Base-by-base conservation (phyloP, 176 grass and related monocot species). In the Carex scoparia region DNA sequence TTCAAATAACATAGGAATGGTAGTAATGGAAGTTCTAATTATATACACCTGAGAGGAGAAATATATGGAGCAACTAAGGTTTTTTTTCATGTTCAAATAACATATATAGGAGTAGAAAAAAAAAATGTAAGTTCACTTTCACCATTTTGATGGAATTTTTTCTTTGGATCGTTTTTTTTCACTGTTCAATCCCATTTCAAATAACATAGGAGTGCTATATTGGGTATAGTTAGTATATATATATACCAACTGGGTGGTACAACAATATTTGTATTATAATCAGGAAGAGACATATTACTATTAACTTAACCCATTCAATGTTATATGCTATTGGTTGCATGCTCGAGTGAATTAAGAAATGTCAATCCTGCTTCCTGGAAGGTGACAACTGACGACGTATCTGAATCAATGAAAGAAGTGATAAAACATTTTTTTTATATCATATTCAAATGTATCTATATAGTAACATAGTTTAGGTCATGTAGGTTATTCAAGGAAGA, bases 361-460 rank as follows among this genome's bases (percentile, higher is more conserved):
- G 79, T 82, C 38, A 61, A 67, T 82, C 32, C 31, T 82, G 79
- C 60, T 82, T 82, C 80, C 59, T 82, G 8, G 61, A 82, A 67
- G 59, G 80, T 82, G 80, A 53, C 80, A 82, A 53, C 48, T 82
- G 80, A 53, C 61, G 67, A 53, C 23, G 2, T 30, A 54, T 76
- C 71, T 31, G 71, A 76, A 53, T 48, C 19, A 76, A 54, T 76
- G 71, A 76, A 76, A 13, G 53, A 30, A 5, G 33, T 70, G 67
- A 37, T 40, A 38, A 42, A 70, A 76, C 48, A 53, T n/a, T 76
- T n/a, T 76, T 30, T 76, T 30, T 31, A 76, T 76, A 53, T 54
- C 71, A 30, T 30, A 7, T 61, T 76, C 19, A 54, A 76, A 76
- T 76, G 71, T 76, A 76, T 76, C 23, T 76, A 76, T 53, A 54